Evolutionary conservation across 2,329 filamentous ascomycete genomes (phyloP).

Genomic region (Aspergillus viridinutans): DNA sequence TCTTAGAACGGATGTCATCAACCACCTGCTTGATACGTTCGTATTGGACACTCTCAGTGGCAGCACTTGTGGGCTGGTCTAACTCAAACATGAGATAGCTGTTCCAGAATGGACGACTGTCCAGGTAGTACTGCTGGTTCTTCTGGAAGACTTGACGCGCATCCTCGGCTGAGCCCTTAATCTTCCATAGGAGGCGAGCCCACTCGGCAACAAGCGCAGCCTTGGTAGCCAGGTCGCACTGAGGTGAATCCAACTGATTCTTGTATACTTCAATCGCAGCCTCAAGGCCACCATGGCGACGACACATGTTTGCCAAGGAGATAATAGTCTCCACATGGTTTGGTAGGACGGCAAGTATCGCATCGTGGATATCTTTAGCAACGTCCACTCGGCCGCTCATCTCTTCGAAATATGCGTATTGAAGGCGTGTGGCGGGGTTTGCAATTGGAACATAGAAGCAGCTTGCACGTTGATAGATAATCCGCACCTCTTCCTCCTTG

Average conservation of each 20-base stretch:
- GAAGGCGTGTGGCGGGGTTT: slow-evolving; percentile 74
- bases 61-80: slow-evolving; percentile 67
- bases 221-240: slow-evolving; percentile 73
- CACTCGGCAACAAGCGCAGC: slow-evolving; percentile 84
- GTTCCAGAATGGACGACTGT: slow-evolving; percentile 85
- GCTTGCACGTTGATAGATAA: slow-evolving; percentile 84
- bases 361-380: slow-evolving; percentile 77
- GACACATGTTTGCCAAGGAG: slow-evolving; percentile 79
- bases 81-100: slow-evolving; percentile 87
- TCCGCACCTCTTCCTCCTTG: slow-evolving; percentile 85
- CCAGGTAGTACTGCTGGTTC: slow-evolving; percentile 77
- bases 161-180: slow-evolving; percentile 73
- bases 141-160: slow-evolving; percentile 78
- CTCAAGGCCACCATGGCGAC: slow-evolving; percentile 77
- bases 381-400: slow-evolving; percentile 70
- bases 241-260: slow-evolving; percentile 68
- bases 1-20: slow-evolving; percentile 68
- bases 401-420: slow-evolving; percentile 95
- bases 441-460: slow-evolving; percentile 84
- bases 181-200: slow-evolving; percentile 82
- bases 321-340: slow-evolving; percentile 83
- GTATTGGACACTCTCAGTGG: slow-evolving; percentile 62
- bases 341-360: slow-evolving; percentile 71
- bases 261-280: slow-evolving; percentile 81
- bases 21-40: slow-evolving; percentile 77